Evolutionary conservation across 2,329 filamentous ascomycete genomes (phyloP).

Genomic region (Fusarium oxysporum): DNA sequence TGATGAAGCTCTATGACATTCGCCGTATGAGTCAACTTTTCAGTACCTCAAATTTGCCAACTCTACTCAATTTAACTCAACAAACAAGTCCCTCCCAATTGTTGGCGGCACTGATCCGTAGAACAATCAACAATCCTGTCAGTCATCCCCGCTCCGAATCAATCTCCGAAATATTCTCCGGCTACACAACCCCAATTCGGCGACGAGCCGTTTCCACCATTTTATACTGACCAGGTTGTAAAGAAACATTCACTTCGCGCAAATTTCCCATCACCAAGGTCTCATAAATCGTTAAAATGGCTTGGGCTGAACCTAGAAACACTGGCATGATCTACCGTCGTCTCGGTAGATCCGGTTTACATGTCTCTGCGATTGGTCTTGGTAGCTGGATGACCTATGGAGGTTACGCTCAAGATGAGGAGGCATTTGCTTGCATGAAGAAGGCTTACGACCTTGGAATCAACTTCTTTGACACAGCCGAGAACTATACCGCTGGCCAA

Average conservation of each 20-base stretch:
- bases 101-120: not conserved
- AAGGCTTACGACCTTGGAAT: constrained; percentile 69
- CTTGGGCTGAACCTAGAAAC: constrained; percentile 57
- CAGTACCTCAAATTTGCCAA: not conserved
- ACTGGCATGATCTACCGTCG: constrained; percentile 59
- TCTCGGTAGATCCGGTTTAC: constrained; percentile 66
- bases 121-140: not conserved
- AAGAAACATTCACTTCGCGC: not conserved
- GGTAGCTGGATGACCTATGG: constrained; percentile 76
- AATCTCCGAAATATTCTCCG: constrained; percentile 44
- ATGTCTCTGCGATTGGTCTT: constrained; percentile 74
- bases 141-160: constrained; percentile 37
- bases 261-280: not conserved
- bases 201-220: not conserved
- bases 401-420: constrained; percentile 72
- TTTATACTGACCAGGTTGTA: not conserved
- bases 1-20: not conserved
- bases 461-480: constrained; percentile 73
- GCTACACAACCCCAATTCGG: not conserved
- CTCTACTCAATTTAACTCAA: not conserved
- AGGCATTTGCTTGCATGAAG: constrained; percentile 71
- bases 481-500: constrained; percentile 69
- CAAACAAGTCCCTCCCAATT: not conserved
- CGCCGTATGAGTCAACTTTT: not conserved
- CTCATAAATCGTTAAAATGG: constrained; percentile 48